Base-by-base conservation (phyloP, 257 asterid species). In the Thymus quinquecostatus region DNA sequence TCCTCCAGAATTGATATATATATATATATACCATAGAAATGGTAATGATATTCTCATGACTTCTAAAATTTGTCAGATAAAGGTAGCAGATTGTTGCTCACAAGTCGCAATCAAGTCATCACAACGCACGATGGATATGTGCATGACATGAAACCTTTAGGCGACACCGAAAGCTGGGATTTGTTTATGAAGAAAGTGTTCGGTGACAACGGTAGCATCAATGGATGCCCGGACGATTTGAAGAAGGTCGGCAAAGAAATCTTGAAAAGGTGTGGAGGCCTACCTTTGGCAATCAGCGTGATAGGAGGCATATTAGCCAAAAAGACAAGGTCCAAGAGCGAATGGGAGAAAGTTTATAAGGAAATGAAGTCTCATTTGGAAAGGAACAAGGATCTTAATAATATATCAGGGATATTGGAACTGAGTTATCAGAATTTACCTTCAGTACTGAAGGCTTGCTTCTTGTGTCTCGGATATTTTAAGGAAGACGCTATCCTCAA, bases 251-350 rank as follows among this genome's bases (percentile, higher is more conserved):
- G 78, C 2, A 44, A 28, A 55, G 53, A 65, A 65, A 77, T 81
- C 13, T 10, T 80, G 41, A 12, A 28, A 36, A 64, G 60, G 33
- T 77, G 82, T 44, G 74, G 32, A 0, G 81, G 83, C 4, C 66
- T 81, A 27, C 85, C 82, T 1, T 70, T 77, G 27, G 80, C 82
- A 29, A 78, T 81, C 36, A 59, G 27, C 0, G 70, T 75, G 1
- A 61, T 72, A 0, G 82, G 81, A 66, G 75, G 82, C n/a, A 30
- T 81, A 45, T 7, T 81, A 56, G 21, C 32, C 0, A 28, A 68
- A 6, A 30, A 60, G 56, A 45, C 10, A 8, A 49, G 12, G 27
- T 41, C 67, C 30, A 41, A 2, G 60, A 63, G 43, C 14, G 79
- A 58, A 66, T 78, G 83, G 85, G 64, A 66, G 60, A 75, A 49